phyloP scores from a whole-genome alignment of 768 basidiomycete genomes.

The Tylopilus sp. region DNA sequence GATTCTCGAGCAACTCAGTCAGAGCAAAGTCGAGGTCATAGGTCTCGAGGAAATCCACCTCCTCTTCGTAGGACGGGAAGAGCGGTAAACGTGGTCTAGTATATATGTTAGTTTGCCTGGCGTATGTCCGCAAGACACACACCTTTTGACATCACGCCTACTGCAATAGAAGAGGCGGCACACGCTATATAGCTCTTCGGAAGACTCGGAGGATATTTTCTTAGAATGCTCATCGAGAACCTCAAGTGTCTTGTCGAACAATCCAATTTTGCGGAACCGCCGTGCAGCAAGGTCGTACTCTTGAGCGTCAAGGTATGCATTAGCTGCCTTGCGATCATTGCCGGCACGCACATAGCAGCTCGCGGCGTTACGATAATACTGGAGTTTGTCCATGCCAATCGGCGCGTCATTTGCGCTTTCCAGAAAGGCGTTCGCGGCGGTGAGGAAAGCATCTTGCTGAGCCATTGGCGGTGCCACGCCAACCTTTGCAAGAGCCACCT shows the following conservation, averaged over 20 bases:
- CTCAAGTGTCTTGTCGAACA: constrained; percentile 51
- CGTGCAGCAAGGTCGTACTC: constrained; percentile 44
- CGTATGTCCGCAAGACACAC: constrained; percentile 5
- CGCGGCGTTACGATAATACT: constrained; percentile 42
- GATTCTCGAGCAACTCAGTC: constrained; percentile 40
- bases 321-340: constrained; percentile 42
- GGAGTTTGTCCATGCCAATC: constrained; percentile 23
- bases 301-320: constrained; percentile 38
- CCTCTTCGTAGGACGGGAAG: constrained; percentile 50
- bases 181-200: constrained; percentile 38
- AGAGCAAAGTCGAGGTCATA: constrained; percentile 49
- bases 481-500: constrained; percentile 39
- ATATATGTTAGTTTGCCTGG: neutral
- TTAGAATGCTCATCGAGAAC: constrained; percentile 37
- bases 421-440: constrained; percentile 50
- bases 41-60: constrained; percentile 54
- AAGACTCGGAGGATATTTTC: constrained; percentile 32
- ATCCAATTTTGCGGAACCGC: constrained; percentile 46
- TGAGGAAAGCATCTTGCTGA: constrained; percentile 36
- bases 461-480: constrained; percentile 23
- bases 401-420: constrained; percentile 35
- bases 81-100: constrained; percentile 45
- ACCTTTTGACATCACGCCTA: constrained; percentile 18
- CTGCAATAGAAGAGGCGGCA: constrained; percentile 47
- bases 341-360: constrained; percentile 44